Evolutionary conservation across 2,329 filamentous ascomycete species (phyloP).

Genomic region (Monilinia polystroma): DNA sequence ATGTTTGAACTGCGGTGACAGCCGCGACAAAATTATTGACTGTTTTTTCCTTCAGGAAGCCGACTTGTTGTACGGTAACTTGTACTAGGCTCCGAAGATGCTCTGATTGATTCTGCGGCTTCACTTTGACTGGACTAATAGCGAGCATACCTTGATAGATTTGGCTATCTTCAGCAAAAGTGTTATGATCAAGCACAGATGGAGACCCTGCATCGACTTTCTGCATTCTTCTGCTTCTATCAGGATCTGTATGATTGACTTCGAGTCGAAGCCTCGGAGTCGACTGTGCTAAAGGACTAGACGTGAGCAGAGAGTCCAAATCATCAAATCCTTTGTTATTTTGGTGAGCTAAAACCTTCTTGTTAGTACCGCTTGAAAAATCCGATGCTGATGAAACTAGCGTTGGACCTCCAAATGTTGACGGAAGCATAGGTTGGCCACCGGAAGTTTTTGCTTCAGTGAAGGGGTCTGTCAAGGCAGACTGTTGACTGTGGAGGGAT

Average conservation of each 20-base stretch:
- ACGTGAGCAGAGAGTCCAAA: slow-evolving; percentile 29
- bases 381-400: neutral
- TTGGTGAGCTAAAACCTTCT: neutral
- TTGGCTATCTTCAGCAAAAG: neutral
- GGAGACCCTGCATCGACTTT: slow-evolving; percentile 28
- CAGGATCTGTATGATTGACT: slow-evolving; percentile 27
- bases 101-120: neutral
- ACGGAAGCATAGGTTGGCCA: neutral
- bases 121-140: neutral
- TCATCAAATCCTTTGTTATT: slow-evolving; percentile 16
- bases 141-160: slow-evolving; percentile 18
- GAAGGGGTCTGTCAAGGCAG: slow-evolving; percentile 10
- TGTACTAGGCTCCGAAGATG: neutral
- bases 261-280: slow-evolving; percentile 35
- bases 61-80: neutral
- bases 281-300: slow-evolving; percentile 36
- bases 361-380: neutral
- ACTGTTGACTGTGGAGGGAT: slow-evolving; percentile 12
- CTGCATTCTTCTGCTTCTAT: slow-evolving; percentile 27
- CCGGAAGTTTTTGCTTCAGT: slow-evolving; percentile 3
- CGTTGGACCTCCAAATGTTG: neutral
- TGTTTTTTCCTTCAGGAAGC: slow-evolving; percentile 1
- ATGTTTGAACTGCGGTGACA: neutral
- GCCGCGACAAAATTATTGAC: slow-evolving; percentile 7
- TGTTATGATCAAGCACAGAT: slow-evolving; percentile 29